Evolutionary conservation across 441 rosid species (phyloP), one percentile per base, ranked within the genome.

Genomic region (Flueggea neowawraea): DNA sequence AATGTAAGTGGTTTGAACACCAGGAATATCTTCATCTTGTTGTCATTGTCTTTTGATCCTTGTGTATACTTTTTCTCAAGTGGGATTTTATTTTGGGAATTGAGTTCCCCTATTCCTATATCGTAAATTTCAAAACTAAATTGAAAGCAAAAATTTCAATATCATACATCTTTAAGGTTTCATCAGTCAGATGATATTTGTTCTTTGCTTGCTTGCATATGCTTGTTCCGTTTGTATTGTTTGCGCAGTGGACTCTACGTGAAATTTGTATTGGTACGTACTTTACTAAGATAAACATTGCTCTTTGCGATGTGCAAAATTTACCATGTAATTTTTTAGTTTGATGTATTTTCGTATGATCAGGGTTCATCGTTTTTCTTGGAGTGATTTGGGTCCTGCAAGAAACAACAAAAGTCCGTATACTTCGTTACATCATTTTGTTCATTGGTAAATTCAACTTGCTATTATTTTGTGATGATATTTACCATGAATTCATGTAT

Each of bases 241-340:
- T 47, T 47, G 12, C 41, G 77, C 84, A 92, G 98, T 92, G 97
- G 98, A 92, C 98, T 39, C 96, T 90, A 66, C 83, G 98, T 58
- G 85, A 90, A 69, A 94, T 92, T 67, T 90, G 88, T 73, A 86
- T 92, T 55, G 98, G 96, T 92, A 60, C 64, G 90, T 70, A 36
- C 28, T 59, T 58, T 44, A 43, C 52, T 66, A 51, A 62, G 5
- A 52, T 57, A 39, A 69, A 53, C 52, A 51, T 62, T 36, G 43
- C 63, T 41, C 55, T 16, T 54, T 12, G 8, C 44, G 43, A 52
- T 63, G 33, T 39, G 31, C 51, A 17, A 32, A 55, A 43, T 36
- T 36, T 52, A 58, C 54, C 44, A 55, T 45, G 28, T 54, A 52
- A 51, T 5, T 36, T 33, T 60, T 51, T 48, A 36, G 41, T 36